A percentile compares a stretch with the other conserved stretches of the same genome.
These are phyloP conservation scores for Aspergillus sclerotioniger DNA, from an alignment of 495 filamentous ascomycete genomes.

Conservation along the genomic window DNA sequence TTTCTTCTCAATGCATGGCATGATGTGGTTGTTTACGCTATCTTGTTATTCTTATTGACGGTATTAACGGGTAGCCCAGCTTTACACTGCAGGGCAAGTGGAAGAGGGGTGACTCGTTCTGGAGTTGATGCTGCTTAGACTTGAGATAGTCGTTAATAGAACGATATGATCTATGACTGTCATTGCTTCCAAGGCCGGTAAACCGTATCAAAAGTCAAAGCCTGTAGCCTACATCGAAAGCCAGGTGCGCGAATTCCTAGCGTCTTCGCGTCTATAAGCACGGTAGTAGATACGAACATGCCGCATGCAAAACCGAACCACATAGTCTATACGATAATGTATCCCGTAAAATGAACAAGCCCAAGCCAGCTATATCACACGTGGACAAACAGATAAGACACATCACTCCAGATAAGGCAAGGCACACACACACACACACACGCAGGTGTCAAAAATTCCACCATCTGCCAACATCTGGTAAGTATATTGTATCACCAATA, in stretches of 20 bases:
- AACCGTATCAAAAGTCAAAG: no score
- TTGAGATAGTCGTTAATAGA: slow-evolving; percentile 23
- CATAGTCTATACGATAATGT: no score
- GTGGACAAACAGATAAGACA: no score
- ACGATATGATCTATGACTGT: slow-evolving; percentile 12
- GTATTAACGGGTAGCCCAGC: slow-evolving; percentile 11
- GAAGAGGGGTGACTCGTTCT: slow-evolving; percentile 19
- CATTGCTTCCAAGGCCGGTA: no score
- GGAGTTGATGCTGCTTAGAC: slow-evolving; percentile 22
- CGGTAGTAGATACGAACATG: no score
- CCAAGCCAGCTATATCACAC: no score
- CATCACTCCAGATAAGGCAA: no score
- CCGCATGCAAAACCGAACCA: no score
- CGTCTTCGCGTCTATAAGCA: not conserved
- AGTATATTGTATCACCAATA: not conserved
- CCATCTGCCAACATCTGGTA: not conserved
- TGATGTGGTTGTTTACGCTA: slow-evolving; percentile 37
- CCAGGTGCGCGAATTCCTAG: not conserved
- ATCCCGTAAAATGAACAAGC: no score
- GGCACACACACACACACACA: no score
- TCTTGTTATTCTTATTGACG: slow-evolving; percentile 16
- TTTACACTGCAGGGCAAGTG: slow-evolving; percentile 11
- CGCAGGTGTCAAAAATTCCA: no score
- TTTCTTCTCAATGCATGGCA: slow-evolving; percentile 49
- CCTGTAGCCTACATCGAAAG: no score